A percentile compares a stretch with the other conserved stretches of the same genome.
These are phyloP conservation scores for Hibiscus trionum DNA, from an alignment of 345 rosid genomes.

Conservation along the genomic window DNA sequence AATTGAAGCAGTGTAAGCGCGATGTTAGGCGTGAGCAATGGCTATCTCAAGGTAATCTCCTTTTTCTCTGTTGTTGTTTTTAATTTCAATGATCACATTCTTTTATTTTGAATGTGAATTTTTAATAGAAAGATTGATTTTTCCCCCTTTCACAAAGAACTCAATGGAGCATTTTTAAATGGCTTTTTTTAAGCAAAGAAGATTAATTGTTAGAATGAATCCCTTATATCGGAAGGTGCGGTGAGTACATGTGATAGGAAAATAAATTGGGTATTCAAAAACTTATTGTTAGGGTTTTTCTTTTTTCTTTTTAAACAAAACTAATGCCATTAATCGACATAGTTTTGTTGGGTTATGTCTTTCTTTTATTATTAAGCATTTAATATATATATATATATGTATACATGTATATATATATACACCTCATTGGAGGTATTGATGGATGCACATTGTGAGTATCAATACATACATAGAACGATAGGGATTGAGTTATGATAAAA, in stretches of 20 bases:
- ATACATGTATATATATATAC: background rate
- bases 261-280: background rate
- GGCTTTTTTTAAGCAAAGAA: background rate
- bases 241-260: background rate
- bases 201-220: conserved; percentile 1
- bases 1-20: conserved; percentile 35
- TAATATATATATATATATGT: background rate
- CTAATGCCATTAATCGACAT: background rate
- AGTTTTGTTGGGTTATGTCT: background rate
- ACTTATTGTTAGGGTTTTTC: background rate
- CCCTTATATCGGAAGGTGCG: background rate
- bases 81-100: background rate
- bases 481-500: background rate
- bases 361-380: background rate
- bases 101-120: background rate
- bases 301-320: background rate
- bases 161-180: too few species aligned
- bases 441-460: background rate
- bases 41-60: conserved; percentile 25
- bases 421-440: background rate
- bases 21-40: conserved; percentile 37
- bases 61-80: background rate
- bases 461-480: background rate
- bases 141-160: background rate
- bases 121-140: conserved; percentile 2